phyloP scores from a whole-genome alignment of 441 rosid genomes.

The Erodium moschatum region DNA sequence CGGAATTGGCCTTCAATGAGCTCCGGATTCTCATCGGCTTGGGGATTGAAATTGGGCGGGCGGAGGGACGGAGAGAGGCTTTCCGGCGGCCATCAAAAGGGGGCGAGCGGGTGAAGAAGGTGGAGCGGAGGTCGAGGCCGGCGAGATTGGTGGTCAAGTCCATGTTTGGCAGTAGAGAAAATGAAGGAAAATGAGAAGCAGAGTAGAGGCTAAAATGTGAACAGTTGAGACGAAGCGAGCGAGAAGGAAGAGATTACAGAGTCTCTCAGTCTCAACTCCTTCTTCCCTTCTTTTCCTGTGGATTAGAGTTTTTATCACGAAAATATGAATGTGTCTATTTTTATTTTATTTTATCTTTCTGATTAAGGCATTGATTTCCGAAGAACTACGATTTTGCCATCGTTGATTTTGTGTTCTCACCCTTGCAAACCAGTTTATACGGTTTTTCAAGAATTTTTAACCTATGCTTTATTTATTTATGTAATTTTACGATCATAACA shows the following conservation, averaged over 20 bases:
- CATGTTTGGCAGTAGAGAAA: conserved; percentile 35
- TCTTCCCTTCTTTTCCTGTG: no score
- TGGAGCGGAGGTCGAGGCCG: conserved; percentile 44
- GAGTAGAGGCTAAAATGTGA: not conserved
- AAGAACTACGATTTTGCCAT: no score
- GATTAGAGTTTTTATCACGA: no score
- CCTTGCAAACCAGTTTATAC: no score
- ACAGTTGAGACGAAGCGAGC: no score
- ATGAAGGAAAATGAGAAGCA: not conserved
- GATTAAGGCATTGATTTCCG: no score
- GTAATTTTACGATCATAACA: no score
- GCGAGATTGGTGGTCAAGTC: conserved; percentile 54
- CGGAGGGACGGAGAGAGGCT: conserved; percentile 13
- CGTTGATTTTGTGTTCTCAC: no score
- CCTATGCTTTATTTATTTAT: no score
- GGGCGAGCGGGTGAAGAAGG: conserved; percentile 31
- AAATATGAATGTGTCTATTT: no score
- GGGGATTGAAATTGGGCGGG: conserved; percentile 20
- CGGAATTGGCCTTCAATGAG: not conserved
- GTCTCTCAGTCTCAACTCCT: not conserved
- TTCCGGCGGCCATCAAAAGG: not conserved
- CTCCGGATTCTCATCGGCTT: conserved; percentile 19
- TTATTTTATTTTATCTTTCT: no score
- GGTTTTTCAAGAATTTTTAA: no score
- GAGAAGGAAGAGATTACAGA: not conserved